Evolutionary conservation across 2,329 filamentous ascomycete species (phyloP).

Genomic region (Zelopaecilomyces penicillatus): DNA sequence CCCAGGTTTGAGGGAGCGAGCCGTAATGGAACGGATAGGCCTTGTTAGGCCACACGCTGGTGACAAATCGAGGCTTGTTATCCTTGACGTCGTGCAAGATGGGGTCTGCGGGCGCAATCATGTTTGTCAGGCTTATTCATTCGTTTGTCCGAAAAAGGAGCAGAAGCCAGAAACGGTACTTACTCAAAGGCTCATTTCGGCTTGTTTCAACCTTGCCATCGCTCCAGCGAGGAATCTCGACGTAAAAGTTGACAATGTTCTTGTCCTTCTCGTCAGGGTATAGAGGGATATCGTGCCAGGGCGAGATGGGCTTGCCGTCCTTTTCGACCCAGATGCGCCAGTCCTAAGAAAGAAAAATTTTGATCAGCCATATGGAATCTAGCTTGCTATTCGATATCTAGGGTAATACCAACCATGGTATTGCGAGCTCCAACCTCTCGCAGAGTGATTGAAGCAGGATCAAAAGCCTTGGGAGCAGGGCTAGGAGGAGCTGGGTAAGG

Average conservation of each 20-base stretch:
- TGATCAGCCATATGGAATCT: not conserved
- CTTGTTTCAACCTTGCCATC: conserved; percentile 32
- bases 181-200: conserved; percentile 31
- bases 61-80: conserved; percentile 28
- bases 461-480: conserved; percentile 11
- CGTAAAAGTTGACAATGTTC: conserved; percentile 28
- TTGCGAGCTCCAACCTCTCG: conserved; percentile 30
- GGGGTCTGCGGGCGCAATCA: conserved; percentile 20
- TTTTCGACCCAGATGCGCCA: conserved; percentile 34
- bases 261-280: conserved; percentile 27
- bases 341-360: conserved; percentile 16
- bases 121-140: not conserved
- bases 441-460: conserved; percentile 20
- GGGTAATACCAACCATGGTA: conserved; percentile 20
- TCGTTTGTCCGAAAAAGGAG: no score
- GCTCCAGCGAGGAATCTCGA: conserved; percentile 35
- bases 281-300: conserved; percentile 34
- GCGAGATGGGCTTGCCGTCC: conserved; percentile 30
- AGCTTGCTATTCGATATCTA: not conserved
- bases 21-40: conserved; percentile 35
- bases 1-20: conserved; percentile 37
- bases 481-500: not conserved
- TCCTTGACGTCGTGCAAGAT: conserved; percentile 34
- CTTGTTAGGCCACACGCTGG: conserved; percentile 35
- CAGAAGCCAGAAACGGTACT: not conserved